These are phyloP conservation scores for Cryptococcus amylolentus DNA, from an alignment of 1,284 basidiomycete species.

Conservation along the genomic window DNA sequence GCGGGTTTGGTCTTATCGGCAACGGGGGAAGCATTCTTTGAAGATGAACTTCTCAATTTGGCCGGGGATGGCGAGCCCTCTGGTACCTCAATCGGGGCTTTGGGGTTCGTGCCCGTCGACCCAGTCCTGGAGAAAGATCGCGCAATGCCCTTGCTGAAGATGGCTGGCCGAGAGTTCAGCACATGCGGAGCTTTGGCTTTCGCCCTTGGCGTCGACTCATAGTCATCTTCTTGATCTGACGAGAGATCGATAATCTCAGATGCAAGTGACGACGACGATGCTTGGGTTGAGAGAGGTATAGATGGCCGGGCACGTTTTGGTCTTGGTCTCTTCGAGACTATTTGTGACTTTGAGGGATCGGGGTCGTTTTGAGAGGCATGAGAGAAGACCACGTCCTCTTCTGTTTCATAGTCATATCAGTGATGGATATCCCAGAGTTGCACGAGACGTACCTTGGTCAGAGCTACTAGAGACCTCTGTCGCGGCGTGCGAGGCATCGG, in stretches of 20 bases:
- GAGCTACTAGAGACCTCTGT: too few relatives aligned
- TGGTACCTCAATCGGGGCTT: conserved; percentile 21
- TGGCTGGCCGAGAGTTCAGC: not conserved
- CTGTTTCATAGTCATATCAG: not conserved
- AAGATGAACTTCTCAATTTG: not conserved
- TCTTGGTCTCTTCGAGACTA: too few relatives aligned
- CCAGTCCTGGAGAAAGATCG: not conserved
- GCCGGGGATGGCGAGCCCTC: not conserved
- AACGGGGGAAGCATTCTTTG: conserved; percentile 28
- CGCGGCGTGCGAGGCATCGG: too few relatives aligned
- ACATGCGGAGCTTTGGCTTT: not conserved
- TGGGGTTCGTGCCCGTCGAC: not conserved
- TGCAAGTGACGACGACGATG: not conserved
- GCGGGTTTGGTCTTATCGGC: conserved; percentile 23
- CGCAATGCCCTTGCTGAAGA: not conserved
- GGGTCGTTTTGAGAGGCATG: not conserved
- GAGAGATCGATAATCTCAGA: not conserved
- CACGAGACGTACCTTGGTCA: not conserved
- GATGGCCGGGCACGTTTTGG: too few relatives aligned
- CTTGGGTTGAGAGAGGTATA: too few relatives aligned
- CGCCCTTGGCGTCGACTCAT: conserved; percentile 5
- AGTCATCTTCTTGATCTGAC: not conserved
- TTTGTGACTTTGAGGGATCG: too few relatives aligned
- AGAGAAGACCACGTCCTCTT: not conserved
- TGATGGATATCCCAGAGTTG: not conserved